Conservation (phyloP, 1,284 basidiomycete genomes). For the Leccinum brunneo-olivaceum region DNA sequence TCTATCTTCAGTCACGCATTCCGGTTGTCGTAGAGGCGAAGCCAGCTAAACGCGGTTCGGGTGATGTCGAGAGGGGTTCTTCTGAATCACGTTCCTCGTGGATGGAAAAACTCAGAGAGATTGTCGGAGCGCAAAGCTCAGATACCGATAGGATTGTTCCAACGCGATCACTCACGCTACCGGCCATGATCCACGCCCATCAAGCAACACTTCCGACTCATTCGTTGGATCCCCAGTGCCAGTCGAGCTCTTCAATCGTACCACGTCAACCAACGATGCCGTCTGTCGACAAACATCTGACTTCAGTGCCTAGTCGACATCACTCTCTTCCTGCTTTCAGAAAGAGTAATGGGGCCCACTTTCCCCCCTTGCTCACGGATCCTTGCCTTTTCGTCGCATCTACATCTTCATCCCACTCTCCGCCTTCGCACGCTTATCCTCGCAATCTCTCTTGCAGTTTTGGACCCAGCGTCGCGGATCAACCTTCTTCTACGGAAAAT, state of each 20-base stretch:
- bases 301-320: conserved; percentile 16
- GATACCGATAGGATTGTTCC: not conserved
- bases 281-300: not conserved
- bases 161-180: conserved; percentile 8
- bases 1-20: conserved; percentile 27
- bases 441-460: not conserved
- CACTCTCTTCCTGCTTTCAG: conserved; percentile 21
- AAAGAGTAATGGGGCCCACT: conserved; percentile 2
- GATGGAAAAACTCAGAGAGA: conserved; percentile 8
- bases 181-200: conserved; percentile 7
- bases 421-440: conserved; percentile 1
- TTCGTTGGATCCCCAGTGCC: not conserved
- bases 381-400: not conserved
- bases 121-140: not conserved
- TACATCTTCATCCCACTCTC: not conserved
- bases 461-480: not conserved
- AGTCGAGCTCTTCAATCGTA: not conserved
- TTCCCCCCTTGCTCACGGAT: conserved; percentile 1
- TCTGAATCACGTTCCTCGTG: conserved; percentile 3
- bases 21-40: conserved; percentile 19
- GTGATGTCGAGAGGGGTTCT: conserved; percentile 19
- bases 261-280: conserved; percentile 15
- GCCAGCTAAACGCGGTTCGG: not conserved
- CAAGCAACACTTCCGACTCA: conserved; percentile 7
- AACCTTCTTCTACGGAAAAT: not conserved